phyloP scores from a whole-genome alignment of 78 protist species.

The slime mould (Dictyostelium discoideum) region DNA sequence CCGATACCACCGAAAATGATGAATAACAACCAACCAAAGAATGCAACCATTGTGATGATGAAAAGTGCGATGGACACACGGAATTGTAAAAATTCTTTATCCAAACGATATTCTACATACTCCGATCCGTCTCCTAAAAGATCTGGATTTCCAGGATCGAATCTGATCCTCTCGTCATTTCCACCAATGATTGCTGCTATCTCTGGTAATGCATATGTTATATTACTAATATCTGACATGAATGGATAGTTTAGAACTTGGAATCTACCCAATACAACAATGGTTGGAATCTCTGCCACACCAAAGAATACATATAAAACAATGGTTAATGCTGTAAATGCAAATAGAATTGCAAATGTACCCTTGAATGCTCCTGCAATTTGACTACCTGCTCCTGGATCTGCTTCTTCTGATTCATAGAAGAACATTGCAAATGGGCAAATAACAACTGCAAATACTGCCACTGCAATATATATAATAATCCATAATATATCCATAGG shows the following conservation, averaged over 20 bases:
- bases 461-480: slow-evolving; percentile 59
- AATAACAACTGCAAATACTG: slow-evolving; percentile 74
- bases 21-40: slow-evolving; percentile 89
- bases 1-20: slow-evolving; percentile 94
- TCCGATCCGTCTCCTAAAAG: not conserved
- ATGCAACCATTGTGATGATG: slow-evolving; percentile 82
- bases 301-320: slow-evolving; percentile 66
- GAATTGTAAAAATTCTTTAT: slow-evolving; percentile 30
- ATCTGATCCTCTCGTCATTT: not conserved
- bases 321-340: slow-evolving; percentile 21
- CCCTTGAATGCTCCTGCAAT: slow-evolving; percentile 73
- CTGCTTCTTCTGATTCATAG: slow-evolving; percentile 93
- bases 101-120: not conserved
- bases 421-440: slow-evolving; percentile 92
- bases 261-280: slow-evolving; percentile 5
- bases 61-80: slow-evolving; percentile 82
- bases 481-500: slow-evolving; percentile 78
- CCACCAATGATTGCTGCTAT: not conserved
- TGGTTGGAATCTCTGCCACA: slow-evolving; percentile 71
- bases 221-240: not conserved
- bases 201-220: not conserved
- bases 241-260: not conserved
- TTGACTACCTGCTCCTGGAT: slow-evolving; percentile 38
- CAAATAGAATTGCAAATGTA: slow-evolving; percentile 41
- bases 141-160: not conserved